Evolutionary conservation across 352 stramenopile species (phyloP), one percentile per base, ranked within the genome.

Genomic region (Pythium biforme): DNA sequence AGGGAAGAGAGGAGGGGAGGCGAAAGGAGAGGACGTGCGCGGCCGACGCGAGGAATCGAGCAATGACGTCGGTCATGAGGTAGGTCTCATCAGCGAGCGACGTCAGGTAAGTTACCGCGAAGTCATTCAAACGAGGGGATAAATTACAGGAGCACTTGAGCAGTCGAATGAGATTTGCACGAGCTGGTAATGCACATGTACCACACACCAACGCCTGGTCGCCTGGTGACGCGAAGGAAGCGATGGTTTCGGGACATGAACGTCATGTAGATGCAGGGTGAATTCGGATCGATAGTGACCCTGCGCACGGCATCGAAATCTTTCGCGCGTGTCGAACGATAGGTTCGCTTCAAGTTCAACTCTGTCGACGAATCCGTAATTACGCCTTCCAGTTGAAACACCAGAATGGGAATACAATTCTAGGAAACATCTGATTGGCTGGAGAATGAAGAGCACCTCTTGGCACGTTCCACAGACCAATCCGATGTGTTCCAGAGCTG

Each of bases 281-380:
- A 43, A 43, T 25, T 26, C 1, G 7, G 4, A 3, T 0, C 10
- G n/a, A 27, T 68, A 55, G 54, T 68, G 53, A 51, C 53, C 61
- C 54, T 48, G 39, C 4, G 17, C 37, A 10, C 34, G 6, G 3
- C 4, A 19, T 31, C 15, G 31, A 64, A 61, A 48, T 64, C 48
- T 69, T 56, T 60, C 43, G 8, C 9, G 17, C 40, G 31, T 46
- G 46, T 41, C 17, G 31, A 9, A 34, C 5, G 23, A 69, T 64
- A 60, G 48, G 39, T 72, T 69, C 60, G 62, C 66, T 72, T 69
- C 59, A 72, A 72, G 68, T 72, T 75, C 68, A 72, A 70, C 39
- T 49, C 34, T 56, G 55, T 69, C 55, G 65, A 66, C 59, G 67
- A 68, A 67, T 39, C 3, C 23, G 66, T 73, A 73, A 68, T 68